Percentiles rank a stretch among this genome's conserved stretches.
These are phyloP conservation scores for Tolypocladium album DNA, from an alignment of 2,329 filamentous ascomycete species.

Conservation along the genomic window DNA sequence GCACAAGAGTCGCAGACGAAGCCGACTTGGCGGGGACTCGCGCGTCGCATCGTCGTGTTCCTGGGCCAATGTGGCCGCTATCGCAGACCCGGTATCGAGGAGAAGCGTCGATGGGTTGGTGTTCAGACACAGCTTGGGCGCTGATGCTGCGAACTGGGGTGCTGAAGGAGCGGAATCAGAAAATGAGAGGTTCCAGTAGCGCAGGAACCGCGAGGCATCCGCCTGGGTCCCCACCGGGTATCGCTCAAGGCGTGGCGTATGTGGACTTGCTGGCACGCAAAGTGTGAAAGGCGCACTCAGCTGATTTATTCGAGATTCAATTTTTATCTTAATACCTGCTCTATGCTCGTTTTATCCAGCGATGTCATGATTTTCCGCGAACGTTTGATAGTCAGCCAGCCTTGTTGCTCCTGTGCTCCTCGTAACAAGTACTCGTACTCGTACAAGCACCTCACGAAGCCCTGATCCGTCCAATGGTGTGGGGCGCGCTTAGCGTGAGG, in stretches of 20 bases:
- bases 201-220: not conserved
- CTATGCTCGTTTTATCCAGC: not conserved
- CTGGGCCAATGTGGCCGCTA: not conserved
- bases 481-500: not conserved
- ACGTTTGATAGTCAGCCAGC: not conserved
- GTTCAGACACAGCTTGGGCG: not conserved
- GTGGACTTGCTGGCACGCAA: not conserved
- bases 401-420: not conserved
- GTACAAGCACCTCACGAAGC: not conserved
- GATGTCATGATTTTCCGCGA: not conserved
- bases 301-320: not conserved
- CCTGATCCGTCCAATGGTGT: not conserved
- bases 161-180: not conserved
- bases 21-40: constrained; percentile 18
- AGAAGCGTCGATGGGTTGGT: not conserved
- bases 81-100: no score
- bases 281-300: not conserved
- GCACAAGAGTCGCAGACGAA: constrained; percentile 35
- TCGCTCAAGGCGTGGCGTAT: not conserved
- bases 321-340: not conserved
- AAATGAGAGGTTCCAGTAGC: not conserved
- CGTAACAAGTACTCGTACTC: no score
- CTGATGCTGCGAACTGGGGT: not conserved
- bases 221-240: not conserved
- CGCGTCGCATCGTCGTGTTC: constrained; percentile 23